Evolutionary conservation across 768 basidiomycete genomes (phyloP).

Genomic region (Psilocybe cyanescens): DNA sequence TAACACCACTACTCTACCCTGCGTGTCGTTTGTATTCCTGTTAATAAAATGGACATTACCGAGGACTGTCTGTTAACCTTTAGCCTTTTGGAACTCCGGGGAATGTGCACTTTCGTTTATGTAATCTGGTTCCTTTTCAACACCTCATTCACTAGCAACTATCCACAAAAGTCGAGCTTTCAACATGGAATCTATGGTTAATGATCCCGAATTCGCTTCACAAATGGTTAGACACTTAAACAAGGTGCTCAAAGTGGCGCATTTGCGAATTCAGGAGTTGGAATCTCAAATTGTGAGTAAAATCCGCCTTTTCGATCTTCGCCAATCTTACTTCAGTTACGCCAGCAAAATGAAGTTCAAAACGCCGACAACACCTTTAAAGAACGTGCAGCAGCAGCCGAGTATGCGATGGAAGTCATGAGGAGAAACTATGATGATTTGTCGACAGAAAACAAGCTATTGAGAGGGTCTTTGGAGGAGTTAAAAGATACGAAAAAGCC

Average conservation of each 20-base stretch:
- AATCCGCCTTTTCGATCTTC: neutral
- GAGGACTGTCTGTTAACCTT: neutral
- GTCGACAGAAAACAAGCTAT: constrained; percentile 1
- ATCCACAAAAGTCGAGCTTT: neutral
- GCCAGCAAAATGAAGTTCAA: neutral
- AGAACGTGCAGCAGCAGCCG: constrained; percentile 8
- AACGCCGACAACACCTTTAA: neutral
- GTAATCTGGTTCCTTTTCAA: neutral
- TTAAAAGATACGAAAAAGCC: constrained; percentile 1
- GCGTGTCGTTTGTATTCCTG: constrained; percentile 2
- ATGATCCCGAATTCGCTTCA: constrained; percentile 18
- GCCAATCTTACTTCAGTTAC: neutral
- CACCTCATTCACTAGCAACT: neutral
- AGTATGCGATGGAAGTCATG: neutral
- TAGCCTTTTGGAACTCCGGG: neutral
- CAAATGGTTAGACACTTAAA: constrained; percentile 13
- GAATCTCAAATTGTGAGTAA: neutral
- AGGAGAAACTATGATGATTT: neutral
- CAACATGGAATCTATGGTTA: constrained; percentile 6
- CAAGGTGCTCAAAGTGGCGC: constrained; percentile 17
- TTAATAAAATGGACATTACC: neutral
- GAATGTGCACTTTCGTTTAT: neutral
- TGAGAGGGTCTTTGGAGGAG: constrained; percentile 7
- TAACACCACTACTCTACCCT: neutral
- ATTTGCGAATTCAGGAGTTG: constrained; percentile 7